Base-by-base conservation (phyloP, 2,329 filamentous ascomycete genomes). In the Fonsecaea pugnacius region DNA sequence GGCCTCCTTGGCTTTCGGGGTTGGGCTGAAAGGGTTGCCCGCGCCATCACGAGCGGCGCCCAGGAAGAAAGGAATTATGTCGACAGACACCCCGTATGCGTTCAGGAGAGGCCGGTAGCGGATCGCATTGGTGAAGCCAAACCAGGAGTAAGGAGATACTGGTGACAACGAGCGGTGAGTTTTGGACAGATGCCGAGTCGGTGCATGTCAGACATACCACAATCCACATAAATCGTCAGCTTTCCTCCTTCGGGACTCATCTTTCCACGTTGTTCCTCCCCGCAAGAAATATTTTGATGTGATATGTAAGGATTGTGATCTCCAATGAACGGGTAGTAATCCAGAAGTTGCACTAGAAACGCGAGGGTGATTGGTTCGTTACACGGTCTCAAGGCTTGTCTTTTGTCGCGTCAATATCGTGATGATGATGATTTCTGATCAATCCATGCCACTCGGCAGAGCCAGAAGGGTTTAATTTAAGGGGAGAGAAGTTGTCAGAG, bases 61-160 rank as follows among this genome's bases (percentile, higher is more conserved):
- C 24, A 67, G 35, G 48, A 64, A 67, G 58, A 67, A 67, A 3
- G 65, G 65, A 10, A 67, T 60, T 48, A 67, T 67, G 2, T 67
- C 65, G 16, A 67, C 65, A 12, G 65, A 67, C 2, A 67, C 61
- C 4, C 65, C 65, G 59, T 67, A 58, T 10, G 54, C 55, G 14
- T 67, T 62, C 9, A 67, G 62, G 24, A 64, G 50, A 21, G 65
- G 61, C 6, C 65, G 65, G 38, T 62, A 62, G 58, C 62, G 62
- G 43, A 67, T 51, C 16, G 36, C 50, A 24, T 67, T 67, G 35
- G 62, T 67, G 54, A 64, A 67, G 30, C 65, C 65, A 32, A 67
- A 67, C 65, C 62, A 67, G 3, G 65, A 67, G 43, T 67, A 67
- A 4, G 65, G 65, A 27, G 65, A 67, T 16, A 67, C 65, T 67